A percentile compares a stretch with the other conserved stretches of the same genome.
These are phyloP conservation scores for Lipomyces kockii DNA, from an alignment of 805 yeast genomes.

Conservation along the genomic window DNA sequence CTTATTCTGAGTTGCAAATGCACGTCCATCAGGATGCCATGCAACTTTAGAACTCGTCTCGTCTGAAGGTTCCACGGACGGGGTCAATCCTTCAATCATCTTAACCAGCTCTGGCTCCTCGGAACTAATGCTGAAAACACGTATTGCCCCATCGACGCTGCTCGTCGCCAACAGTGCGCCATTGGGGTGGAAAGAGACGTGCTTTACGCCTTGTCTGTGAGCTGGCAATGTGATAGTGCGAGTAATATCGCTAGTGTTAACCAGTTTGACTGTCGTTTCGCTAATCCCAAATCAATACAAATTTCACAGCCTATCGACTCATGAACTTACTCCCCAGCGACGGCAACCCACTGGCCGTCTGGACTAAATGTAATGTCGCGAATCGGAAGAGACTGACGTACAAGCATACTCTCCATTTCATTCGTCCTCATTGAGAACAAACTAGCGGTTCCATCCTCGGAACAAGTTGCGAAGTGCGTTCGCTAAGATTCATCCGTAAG, in stretches of 20 bases:
- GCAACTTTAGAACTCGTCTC: slow-evolving; percentile 58
- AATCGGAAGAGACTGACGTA: slow-evolving; percentile 45
- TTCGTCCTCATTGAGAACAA: slow-evolving; percentile 40
- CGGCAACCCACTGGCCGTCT: slow-evolving; percentile 47
- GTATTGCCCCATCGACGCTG: slow-evolving; percentile 45
- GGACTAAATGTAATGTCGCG: slow-evolving; percentile 44
- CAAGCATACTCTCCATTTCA: slow-evolving; percentile 37
- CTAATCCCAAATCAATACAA: slow-evolving; percentile 10
- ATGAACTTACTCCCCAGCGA: slow-evolving; percentile 43
- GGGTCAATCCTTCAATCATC: slow-evolving; percentile 41
- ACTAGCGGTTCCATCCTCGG: slow-evolving; percentile 51
- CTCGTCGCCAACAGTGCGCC: slow-evolving; percentile 43
- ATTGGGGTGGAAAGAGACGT: slow-evolving; percentile 50
- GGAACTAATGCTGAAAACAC: slow-evolving; percentile 42
- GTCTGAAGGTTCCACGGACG: slow-evolving; percentile 46
- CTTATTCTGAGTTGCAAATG: slow-evolving; percentile 68
- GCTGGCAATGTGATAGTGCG: slow-evolving; percentile 51
- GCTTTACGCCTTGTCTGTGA: slow-evolving; percentile 53
- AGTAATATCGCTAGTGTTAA: slow-evolving; percentile 45
- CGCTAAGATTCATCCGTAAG: slow-evolving; percentile 9
- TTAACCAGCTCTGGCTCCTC: slow-evolving; percentile 38
- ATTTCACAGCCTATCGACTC: background rate
- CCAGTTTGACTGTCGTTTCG: slow-evolving; percentile 43
- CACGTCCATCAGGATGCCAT: slow-evolving; percentile 74
- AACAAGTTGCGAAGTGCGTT: slow-evolving; percentile 48